A percentile compares a stretch with the other conserved stretches of the same genome.
Evolutionary conservation across 2,329 filamentous ascomycete species (phyloP).

Genomic region (Apiospora pterosperma): DNA sequence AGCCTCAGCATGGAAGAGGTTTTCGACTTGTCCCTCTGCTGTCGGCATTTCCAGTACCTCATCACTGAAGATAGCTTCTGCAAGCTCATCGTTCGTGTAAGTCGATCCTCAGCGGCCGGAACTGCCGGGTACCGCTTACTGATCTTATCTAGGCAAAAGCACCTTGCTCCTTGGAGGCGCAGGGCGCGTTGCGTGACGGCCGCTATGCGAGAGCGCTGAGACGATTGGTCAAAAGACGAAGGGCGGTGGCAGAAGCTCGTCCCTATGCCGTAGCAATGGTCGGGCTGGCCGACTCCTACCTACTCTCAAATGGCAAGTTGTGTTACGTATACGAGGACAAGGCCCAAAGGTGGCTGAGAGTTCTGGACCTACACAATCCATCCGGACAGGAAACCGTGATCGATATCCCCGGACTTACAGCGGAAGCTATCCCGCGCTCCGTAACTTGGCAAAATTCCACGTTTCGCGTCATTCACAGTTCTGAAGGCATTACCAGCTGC

Average conservation of each 20-base stretch:
- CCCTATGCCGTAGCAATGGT: conserved; percentile 59
- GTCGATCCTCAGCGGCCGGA: conserved; percentile 21
- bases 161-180: conserved; percentile 26
- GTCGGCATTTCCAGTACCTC: conserved; percentile 46
- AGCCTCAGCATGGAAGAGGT: conserved; percentile 57
- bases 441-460: conserved; percentile 34
- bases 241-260: no score
- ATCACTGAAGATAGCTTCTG: conserved; percentile 52
- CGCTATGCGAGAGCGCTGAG: conserved; percentile 52
- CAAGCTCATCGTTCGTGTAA: conserved; percentile 22
- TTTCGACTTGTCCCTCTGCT: no score
- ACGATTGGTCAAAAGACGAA: conserved; percentile 55
- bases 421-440: conserved; percentile 31
- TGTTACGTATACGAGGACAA: conserved; percentile 55
- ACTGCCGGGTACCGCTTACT: no score
- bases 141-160: conserved; percentile 28
- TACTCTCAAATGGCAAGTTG: conserved; percentile 61
- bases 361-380: conserved; percentile 61
- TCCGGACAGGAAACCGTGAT: no score
- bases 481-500: no score
- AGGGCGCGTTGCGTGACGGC: conserved; percentile 24
- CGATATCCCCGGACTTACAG: conserved; percentile 42
- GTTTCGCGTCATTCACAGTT: conserved; percentile 56
- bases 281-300: conserved; percentile 57
- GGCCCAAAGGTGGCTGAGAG: conserved; percentile 39